phyloP scores from a whole-genome alignment of 2,329 filamentous ascomycete genomes.

The Hirsutella rhossiliensis region DNA sequence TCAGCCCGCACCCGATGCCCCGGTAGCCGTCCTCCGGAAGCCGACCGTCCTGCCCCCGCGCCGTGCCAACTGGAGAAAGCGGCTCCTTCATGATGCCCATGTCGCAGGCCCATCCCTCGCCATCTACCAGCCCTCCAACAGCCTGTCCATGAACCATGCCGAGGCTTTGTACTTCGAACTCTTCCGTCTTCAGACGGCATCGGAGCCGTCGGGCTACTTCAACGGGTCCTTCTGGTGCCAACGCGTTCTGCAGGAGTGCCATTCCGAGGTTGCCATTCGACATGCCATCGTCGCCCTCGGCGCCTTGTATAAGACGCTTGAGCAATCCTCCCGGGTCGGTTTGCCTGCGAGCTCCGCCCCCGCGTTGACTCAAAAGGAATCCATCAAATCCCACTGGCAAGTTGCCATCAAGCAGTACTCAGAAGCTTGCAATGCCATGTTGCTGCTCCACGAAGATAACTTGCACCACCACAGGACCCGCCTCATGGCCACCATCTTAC shows the following conservation, averaged over 20 bases:
- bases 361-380: constrained; percentile 15
- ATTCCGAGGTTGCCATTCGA: constrained; percentile 47
- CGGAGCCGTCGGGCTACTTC: constrained; percentile 54
- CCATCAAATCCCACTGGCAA: constrained; percentile 40
- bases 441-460: constrained; percentile 29
- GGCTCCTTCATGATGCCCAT: background rate
- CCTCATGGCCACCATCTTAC: constrained; percentile 52
- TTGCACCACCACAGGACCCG: constrained; percentile 36
- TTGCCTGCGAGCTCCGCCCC: constrained; percentile 13
- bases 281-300: constrained; percentile 56
- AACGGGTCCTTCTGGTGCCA: constrained; percentile 54
- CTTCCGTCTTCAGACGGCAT: constrained; percentile 48
- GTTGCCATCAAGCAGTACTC: constrained; percentile 49
- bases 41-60: constrained; percentile 19
- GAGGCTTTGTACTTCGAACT: constrained; percentile 51
- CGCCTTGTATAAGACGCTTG: constrained; percentile 54
- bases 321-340: constrained; percentile 40
- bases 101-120: constrained; percentile 15
- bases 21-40: constrained; percentile 5
- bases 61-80: constrained; percentile 11
- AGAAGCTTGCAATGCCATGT: constrained; percentile 39
- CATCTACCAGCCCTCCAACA: constrained; percentile 29
- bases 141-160: constrained; percentile 33
- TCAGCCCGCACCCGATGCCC: constrained; percentile 7
- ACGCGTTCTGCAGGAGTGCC: constrained; percentile 50